Percentiles rank a stretch among this genome's conserved stretches.
phyloP scores from a whole-genome alignment of 2,329 filamentous ascomycete genomes.

The Colletotrichum lentis region DNA sequence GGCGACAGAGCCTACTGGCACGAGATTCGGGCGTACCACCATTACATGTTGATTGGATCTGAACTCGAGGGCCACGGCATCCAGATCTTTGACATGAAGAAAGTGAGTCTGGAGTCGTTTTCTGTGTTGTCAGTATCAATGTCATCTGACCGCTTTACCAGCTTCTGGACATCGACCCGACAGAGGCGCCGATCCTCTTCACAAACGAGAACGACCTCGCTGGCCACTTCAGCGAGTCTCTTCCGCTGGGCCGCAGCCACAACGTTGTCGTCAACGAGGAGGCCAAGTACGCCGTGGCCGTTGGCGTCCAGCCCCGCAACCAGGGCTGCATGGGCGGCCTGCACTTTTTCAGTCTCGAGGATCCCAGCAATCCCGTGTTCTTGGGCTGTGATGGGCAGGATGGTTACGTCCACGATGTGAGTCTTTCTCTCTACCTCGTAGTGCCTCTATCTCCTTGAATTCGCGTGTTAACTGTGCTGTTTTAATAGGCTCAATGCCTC shows the following conservation, averaged over 20 bases:
- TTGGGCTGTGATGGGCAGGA: constrained; percentile 61
- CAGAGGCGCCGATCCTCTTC: constrained; percentile 45
- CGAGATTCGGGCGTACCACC: constrained; percentile 48
- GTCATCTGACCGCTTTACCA: neutral
- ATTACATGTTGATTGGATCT: constrained; percentile 48
- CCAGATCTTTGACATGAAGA: constrained; percentile 69
- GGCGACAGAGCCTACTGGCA: constrained; percentile 44
- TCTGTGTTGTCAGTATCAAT: neutral
- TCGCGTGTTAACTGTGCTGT: constrained; percentile 37
- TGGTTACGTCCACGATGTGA: constrained; percentile 62
- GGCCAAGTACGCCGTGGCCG: constrained; percentile 54
- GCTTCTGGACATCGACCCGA: constrained; percentile 53
- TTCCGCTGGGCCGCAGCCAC: constrained; percentile 54
- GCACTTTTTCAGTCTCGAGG: constrained; percentile 62
- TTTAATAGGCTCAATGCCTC: constrained; percentile 61
- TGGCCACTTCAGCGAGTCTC: constrained; percentile 42
- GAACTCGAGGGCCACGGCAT: constrained; percentile 60
- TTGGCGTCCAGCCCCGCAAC: constrained; percentile 48
- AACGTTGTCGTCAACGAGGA: constrained; percentile 61
- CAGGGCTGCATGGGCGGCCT: constrained; percentile 57
- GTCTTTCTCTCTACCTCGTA: neutral
- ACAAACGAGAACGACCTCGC: constrained; percentile 44
- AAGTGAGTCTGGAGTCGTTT: constrained; percentile 37
- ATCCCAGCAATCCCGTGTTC: constrained; percentile 59
- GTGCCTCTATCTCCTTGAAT: neutral